Evolutionary conservation across 148 eudicot species (phyloP).

Genomic region (Rhododendron ferrugineum): DNA sequence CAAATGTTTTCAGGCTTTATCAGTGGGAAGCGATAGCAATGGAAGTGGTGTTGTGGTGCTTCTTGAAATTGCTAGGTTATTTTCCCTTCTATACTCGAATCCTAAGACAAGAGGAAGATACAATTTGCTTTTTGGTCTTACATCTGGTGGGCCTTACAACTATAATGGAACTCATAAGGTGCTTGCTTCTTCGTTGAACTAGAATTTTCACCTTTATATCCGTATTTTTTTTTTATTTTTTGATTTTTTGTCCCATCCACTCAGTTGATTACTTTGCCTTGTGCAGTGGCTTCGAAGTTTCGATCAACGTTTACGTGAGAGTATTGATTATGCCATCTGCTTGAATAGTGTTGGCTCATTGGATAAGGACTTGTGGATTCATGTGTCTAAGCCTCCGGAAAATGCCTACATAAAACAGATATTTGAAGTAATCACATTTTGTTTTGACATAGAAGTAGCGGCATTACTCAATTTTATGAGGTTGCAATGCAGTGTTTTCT

Average conservation of each 20-base stretch:
- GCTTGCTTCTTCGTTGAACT: slow-evolving; percentile 5
- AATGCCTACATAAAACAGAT: slow-evolving; percentile 87
- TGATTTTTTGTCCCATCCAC: neutral
- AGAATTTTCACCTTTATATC: neutral
- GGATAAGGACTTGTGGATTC: slow-evolving; percentile 73
- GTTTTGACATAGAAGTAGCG: neutral
- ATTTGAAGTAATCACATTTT: slow-evolving; percentile 52
- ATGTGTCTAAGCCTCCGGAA: slow-evolving; percentile 99
- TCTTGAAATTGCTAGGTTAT: slow-evolving; percentile 86
- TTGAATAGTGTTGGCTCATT: slow-evolving; percentile 79
- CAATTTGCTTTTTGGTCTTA: slow-evolving; percentile 91
- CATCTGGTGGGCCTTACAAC: slow-evolving; percentile 99
- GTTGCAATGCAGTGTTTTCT: slow-evolving; percentile 13
- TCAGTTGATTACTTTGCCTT: slow-evolving; percentile 13
- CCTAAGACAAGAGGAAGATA: slow-evolving; percentile 95
- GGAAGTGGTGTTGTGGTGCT: slow-evolving; percentile 97
- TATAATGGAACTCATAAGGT: slow-evolving; percentile 98
- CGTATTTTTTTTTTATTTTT: neutral
- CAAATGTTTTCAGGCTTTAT: slow-evolving; percentile 53
- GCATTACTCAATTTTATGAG: neutral
- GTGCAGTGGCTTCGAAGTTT: slow-evolving; percentile 95
- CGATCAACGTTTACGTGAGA: slow-evolving; percentile 91
- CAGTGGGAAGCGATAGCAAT: slow-evolving; percentile 96
- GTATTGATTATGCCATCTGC: slow-evolving; percentile 93
- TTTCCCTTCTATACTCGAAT: slow-evolving; percentile 81